phyloP scores from a whole-genome alignment of 1,139 yeast genomes.

The Pneumocystis oryctolagi region DNA sequence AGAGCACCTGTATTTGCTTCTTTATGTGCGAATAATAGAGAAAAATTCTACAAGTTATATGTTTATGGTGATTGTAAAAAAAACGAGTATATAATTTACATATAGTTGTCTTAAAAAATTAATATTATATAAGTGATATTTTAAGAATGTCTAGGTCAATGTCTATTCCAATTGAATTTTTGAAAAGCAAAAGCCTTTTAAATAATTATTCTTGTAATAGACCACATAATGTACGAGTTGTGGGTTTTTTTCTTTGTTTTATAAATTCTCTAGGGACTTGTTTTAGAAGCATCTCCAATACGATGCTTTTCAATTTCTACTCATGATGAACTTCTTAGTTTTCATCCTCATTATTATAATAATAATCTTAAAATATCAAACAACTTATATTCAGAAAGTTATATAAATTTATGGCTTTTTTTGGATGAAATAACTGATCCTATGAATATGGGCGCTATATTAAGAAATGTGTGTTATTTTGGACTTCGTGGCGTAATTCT shows the following conservation, averaged over 20 bases:
- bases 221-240: conserved; percentile 1
- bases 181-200: background rate
- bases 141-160: background rate
- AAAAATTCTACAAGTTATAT: background rate
- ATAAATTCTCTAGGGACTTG: background rate
- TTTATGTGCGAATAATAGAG: background rate
- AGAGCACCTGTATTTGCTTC: background rate
- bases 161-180: background rate
- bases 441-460: conserved; percentile 75
- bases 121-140: background rate
- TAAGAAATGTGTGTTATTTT: conserved; percentile 65
- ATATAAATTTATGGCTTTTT: conserved; percentile 6
- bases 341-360: background rate
- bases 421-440: conserved; percentile 49
- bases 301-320: background rate
- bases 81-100: background rate
- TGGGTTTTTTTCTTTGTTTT: background rate
- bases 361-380: background rate
- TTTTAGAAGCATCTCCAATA: background rate
- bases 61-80: background rate
- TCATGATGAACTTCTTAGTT: background rate
- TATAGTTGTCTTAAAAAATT: background rate
- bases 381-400: background rate
- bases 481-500: conserved; percentile 72
- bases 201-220: background rate